A percentile compares a stretch with the other conserved stretches of the same genome.
Evolutionary conservation across 805 yeast genomes (phyloP).

Genomic region (Lachancea fermentati): DNA sequence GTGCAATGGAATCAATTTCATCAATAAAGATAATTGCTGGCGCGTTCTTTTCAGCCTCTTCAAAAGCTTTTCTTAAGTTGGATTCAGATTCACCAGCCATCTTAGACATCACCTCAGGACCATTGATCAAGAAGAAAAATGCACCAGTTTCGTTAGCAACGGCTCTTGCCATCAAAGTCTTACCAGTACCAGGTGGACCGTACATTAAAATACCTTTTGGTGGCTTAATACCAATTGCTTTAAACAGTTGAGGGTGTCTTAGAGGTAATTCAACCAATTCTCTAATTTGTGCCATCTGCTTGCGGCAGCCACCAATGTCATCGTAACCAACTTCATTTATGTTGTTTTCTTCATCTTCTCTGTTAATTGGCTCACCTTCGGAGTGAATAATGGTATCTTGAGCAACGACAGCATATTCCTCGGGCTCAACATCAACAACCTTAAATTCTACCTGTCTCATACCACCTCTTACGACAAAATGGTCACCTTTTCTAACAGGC

Average conservation of each 20-base stretch:
- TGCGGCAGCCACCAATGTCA: constrained; percentile 98
- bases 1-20: constrained; percentile 98
- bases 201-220: constrained; percentile 97
- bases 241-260: constrained; percentile 97
- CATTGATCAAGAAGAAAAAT: constrained; percentile 93
- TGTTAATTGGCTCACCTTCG: constrained; percentile 97
- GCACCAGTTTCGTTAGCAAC: constrained; percentile 99
- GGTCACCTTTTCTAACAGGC: constrained; percentile 97
- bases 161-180: constrained; percentile 98
- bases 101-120: constrained; percentile 99
- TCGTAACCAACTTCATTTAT: constrained; percentile 97
- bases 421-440: constrained; percentile 97
- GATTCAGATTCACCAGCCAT: constrained; percentile 99
- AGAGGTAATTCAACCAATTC: constrained; percentile 97
- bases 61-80: constrained; percentile 94
- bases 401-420: constrained; percentile 94
- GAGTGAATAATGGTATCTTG: constrained; percentile 98
- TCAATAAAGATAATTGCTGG: constrained; percentile 97
- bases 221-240: constrained; percentile 97
- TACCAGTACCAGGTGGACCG: constrained; percentile 99
- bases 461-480: constrained; percentile 94
- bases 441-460: constrained; percentile 99
- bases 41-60: constrained; percentile 98
- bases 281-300: constrained; percentile 99
- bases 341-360: constrained; percentile 97